phyloP scores from a whole-genome alignment of 2,329 filamentous ascomycete species.

The Colletotrichum filicis region DNA sequence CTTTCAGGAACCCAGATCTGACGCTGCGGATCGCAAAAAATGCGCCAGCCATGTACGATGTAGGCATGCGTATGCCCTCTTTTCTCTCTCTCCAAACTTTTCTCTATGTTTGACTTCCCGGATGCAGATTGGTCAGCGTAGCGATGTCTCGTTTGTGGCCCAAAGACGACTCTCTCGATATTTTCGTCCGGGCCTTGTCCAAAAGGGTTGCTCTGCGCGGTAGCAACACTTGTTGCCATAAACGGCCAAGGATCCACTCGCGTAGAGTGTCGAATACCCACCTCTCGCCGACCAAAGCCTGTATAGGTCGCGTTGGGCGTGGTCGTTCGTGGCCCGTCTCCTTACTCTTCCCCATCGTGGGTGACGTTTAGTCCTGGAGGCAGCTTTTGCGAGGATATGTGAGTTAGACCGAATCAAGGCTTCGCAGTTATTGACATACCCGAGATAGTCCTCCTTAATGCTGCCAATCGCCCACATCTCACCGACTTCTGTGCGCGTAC shows the following conservation, averaged over 20 bases:
- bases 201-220: constrained; percentile 4
- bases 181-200: not conserved
- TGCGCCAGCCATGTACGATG: not conserved
- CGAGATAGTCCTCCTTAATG: constrained; percentile 86
- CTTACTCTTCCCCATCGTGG: not conserved
- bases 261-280: not conserved
- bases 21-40: constrained; percentile 2
- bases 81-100: constrained; percentile 22
- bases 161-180: constrained; percentile 4
- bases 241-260: not conserved
- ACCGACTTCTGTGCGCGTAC: constrained; percentile 91
- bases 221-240: constrained; percentile 10
- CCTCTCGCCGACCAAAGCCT: not conserved
- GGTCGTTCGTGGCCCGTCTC: not conserved
- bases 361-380: constrained; percentile 33
- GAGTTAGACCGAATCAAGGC: constrained; percentile 9
- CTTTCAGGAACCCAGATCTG: constrained; percentile 5
- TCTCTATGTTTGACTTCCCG: constrained; percentile 27
- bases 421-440: constrained; percentile 55
- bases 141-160: constrained; percentile 8
- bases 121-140: constrained; percentile 5
- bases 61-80: constrained; percentile 23
- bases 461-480: constrained; percentile 98
- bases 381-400: constrained; percentile 32
- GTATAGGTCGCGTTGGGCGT: not conserved